Base-by-base conservation (phyloP, 2,329 filamentous ascomycete genomes). In the Diaporthe sp. region DNA sequence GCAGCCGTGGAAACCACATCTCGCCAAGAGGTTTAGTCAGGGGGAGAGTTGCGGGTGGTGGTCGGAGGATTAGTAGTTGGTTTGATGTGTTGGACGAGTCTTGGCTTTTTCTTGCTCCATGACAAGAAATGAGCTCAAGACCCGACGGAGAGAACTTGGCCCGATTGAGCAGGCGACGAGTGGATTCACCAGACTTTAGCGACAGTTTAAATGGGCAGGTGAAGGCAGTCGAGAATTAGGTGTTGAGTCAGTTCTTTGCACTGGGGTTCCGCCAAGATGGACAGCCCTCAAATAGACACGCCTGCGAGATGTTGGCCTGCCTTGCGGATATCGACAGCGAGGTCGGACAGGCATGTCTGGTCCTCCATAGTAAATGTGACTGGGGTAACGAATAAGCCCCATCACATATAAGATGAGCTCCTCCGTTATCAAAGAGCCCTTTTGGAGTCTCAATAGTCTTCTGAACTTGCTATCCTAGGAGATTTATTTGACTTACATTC, bases 101-200 rank as follows among this genome's bases (percentile, higher is more conserved):
- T 65, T 65, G 60, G 60, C 60, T 65, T 65, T 62, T 19, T 65
- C 37, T 62, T 62, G 37, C 39, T 31, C 42, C 10, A 65, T 7
- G 39, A 22, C 25, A 39, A 65, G 60, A 44, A 46, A 65, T 65
- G 25, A 65, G 57, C 34, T 37, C 57, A 31, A 42, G 57, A 25
- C 57, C 34, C 1, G 22, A 25, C 12, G 9, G 5, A 39, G 34
- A 61, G 39, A 46, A 28, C 60, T 46, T 65, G 37, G 1, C 60
- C 60, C 17, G n/a, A 65, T 65, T 46, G 25, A 46, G 60, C 12
- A 65, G 39, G 39, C 60, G 39, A 44, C 42, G 13, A 31, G 60
- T 28, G 60, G 39, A 12, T 46, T 65, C 17, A 22, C 28, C 39
- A 22, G 34, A 25, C 25, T 55, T 46, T 55, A 55, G 51, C 51